A percentile compares a stretch with the other conserved stretches of the same genome.
phyloP scores from a whole-genome alignment of 2,329 filamentous ascomycete species.

The Claviceps monticola region DNA sequence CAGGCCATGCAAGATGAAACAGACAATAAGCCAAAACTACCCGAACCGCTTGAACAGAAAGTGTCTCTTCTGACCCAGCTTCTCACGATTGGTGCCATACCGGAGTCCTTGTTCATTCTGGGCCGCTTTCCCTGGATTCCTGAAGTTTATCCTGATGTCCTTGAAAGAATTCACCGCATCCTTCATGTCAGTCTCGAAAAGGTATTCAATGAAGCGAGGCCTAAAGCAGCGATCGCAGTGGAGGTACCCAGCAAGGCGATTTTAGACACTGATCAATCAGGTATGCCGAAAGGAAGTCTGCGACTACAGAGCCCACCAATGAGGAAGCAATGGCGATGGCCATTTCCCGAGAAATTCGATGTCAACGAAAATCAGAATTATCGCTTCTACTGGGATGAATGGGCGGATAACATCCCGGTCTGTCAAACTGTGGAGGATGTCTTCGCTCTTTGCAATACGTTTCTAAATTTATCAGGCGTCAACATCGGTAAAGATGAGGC shows the following conservation, averaged over 20 bases:
- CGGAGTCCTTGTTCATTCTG: conserved; percentile 83
- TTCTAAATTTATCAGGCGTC: conserved; percentile 75
- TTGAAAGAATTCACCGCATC: conserved; percentile 71
- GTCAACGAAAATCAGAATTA: conserved; percentile 67
- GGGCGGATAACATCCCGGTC: conserved; percentile 82
- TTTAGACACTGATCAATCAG: conserved; percentile 45
- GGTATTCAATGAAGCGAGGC: conserved; percentile 40
- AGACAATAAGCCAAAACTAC: conserved; percentile 38
- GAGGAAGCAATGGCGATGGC: conserved; percentile 68
- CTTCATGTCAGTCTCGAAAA: conserved; percentile 69
- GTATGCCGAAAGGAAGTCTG: conserved; percentile 55
- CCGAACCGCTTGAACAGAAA: conserved; percentile 79
- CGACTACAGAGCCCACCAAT: conserved; percentile 43
- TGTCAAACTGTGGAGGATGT: conserved; percentile 87
- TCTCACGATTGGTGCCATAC: conserved; percentile 79
- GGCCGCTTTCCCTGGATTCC: conserved; percentile 88
- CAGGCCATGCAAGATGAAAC: conserved; percentile 24
- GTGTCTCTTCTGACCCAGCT: conserved; percentile 70
- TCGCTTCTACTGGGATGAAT: conserved; percentile 94
- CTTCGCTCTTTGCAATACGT: conserved; percentile 69
- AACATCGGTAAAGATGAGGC: conserved; percentile 75
- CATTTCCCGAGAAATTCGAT: conserved; percentile 65
- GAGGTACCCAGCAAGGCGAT: conserved; percentile 31
- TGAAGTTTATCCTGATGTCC: conserved; percentile 69
- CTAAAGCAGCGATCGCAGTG: conserved; percentile 16